phyloP scores from a whole-genome alignment of 139 green algal genomes.

The Picochlorum sp. region DNA sequence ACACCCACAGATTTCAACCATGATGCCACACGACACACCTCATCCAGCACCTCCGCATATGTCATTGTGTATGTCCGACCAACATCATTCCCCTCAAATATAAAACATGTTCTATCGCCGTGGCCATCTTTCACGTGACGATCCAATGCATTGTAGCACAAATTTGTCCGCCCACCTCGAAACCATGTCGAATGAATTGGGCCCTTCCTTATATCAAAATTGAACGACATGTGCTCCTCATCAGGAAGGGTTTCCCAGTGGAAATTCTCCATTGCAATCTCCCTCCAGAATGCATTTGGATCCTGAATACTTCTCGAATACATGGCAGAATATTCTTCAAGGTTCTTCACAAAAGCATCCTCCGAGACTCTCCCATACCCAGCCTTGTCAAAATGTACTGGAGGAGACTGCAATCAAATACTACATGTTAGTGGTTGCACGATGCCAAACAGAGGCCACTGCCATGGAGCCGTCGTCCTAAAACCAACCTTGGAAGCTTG shows the following conservation, averaged over 20 bases:
- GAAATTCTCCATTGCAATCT: conserved; percentile 19
- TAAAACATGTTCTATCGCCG: conserved; percentile 39
- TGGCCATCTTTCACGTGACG: conserved; percentile 46
- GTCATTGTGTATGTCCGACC: conserved; percentile 33
- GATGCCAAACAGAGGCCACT: no score
- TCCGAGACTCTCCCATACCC: conserved; percentile 1
- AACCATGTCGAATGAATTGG: conserved; percentile 45
- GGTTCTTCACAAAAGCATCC: conserved; percentile 13
- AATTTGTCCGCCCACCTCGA: conserved; percentile 43
- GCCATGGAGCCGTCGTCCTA: no score
- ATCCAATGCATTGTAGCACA: conserved; percentile 62
- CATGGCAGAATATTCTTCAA: conserved; percentile 18
- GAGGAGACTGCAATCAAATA: not conserved
- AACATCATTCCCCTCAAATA: conserved; percentile 63
- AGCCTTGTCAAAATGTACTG: conserved; percentile 8
- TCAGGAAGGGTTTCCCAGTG: conserved; percentile 19
- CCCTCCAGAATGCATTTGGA: conserved; percentile 23
- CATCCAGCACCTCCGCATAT: conserved; percentile 43
- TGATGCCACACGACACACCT: conserved; percentile 60
- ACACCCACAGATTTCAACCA: conserved; percentile 71
- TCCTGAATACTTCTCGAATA: conserved; percentile 10
- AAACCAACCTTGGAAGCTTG: no score
- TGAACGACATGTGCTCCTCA: conserved; percentile 21
- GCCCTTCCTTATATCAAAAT: conserved; percentile 47
- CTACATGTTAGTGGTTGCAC: no score